Evolutionary conservation across 1,284 basidiomycete species (phyloP).

Genomic region (Rhodotorula sp.): DNA sequence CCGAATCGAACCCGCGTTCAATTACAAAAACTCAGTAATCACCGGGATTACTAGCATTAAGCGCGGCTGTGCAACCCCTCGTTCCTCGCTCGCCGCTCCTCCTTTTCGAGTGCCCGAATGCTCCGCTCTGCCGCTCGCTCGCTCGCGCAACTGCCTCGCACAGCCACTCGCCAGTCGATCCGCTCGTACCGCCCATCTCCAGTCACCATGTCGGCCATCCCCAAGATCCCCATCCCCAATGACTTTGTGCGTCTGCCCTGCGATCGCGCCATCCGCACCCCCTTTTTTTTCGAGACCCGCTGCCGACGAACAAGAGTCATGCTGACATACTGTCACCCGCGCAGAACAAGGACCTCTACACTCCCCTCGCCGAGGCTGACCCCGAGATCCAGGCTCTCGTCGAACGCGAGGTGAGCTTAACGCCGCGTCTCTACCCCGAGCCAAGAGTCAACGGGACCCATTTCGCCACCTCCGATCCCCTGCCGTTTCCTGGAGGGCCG

Average conservation of each 20-base stretch:
- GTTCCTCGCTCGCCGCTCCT: not conserved
- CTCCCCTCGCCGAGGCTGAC: conserved; percentile 81
- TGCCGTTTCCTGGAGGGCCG: too few relatives aligned
- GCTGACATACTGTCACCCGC: not conserved
- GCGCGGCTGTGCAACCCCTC: not conserved
- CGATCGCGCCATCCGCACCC: not conserved
- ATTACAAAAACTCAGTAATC: not conserved
- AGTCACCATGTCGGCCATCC: conserved; percentile 33
- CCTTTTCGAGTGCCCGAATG: not conserved
- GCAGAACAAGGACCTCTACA: conserved; percentile 63
- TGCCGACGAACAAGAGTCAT: not conserved
- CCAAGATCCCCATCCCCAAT: conserved; percentile 51
- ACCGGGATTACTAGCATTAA: not conserved
- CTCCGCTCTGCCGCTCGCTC: conserved; percentile 3
- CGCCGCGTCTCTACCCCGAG: not conserved
- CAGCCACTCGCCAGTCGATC: conserved; percentile 10
- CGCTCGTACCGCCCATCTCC: conserved; percentile 1
- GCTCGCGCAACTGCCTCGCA: not conserved
- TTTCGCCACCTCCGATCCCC: not conserved
- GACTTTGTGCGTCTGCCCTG: conserved; percentile 52
- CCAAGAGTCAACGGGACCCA: not conserved
- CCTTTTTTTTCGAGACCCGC: too few relatives aligned
- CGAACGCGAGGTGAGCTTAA: conserved; percentile 72
- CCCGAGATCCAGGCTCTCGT: conserved; percentile 95
- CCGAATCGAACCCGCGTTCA: not conserved